These are phyloP conservation scores for Fusarium succisae DNA, from an alignment of 2,329 filamentous ascomycete species.

Conservation along the genomic window DNA sequence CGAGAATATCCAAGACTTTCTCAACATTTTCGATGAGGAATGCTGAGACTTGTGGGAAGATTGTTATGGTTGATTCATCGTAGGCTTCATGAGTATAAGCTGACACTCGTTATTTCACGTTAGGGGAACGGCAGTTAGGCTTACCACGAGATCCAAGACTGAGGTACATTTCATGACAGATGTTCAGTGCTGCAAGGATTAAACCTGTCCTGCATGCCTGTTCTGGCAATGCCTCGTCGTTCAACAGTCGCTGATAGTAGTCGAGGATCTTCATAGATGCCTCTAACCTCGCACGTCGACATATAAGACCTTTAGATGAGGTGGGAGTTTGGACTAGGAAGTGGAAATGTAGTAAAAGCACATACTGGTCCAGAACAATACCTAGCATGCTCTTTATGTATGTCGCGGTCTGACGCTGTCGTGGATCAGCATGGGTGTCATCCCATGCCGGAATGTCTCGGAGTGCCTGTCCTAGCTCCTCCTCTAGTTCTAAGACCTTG, in stretches of 20 bases:
- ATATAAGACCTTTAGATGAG: not conserved
- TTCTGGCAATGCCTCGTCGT: rapidly evolving
- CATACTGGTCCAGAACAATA: not conserved
- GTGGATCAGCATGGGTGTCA: not conserved
- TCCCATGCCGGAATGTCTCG: not conserved
- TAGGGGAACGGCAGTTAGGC: rapidly evolving
- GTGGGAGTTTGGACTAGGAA: rapidly evolving
- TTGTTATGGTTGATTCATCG: not conserved
- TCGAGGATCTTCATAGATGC: not conserved
- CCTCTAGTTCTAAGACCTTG: not conserved
- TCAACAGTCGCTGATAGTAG: not conserved
- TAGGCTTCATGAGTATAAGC: not conserved
- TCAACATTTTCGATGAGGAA: not conserved
- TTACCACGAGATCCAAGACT: not conserved
- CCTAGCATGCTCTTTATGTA: not conserved
- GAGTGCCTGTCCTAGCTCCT: not conserved
- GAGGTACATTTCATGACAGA: not conserved
- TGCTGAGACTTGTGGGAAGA: not conserved
- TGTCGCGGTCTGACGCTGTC: not conserved
- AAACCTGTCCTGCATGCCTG: not conserved
- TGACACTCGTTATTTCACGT: not conserved
- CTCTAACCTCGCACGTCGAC: not conserved
- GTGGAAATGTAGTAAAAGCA: not conserved
- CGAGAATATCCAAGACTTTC: not conserved
- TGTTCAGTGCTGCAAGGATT: not conserved